Evolutionary conservation across 1,139 yeast species (phyloP), one percentile per base, ranked within the genome.

Genomic region (Geotrichum histeridarum): DNA sequence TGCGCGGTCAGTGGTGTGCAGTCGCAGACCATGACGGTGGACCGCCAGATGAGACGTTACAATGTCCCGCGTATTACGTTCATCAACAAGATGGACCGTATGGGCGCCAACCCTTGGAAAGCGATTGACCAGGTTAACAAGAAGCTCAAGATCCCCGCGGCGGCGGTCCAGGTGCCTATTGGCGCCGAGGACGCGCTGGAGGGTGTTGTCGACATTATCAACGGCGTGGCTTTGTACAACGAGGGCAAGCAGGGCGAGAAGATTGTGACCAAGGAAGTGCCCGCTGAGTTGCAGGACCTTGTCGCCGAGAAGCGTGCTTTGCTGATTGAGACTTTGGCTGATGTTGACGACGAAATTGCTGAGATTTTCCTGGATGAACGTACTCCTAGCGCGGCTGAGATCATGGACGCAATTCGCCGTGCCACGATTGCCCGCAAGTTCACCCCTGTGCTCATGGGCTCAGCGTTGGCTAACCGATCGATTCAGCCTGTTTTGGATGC

Each of bases 1-100:
- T 93, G 99, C 79, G 98, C 99, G 14, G 99, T 93, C 54, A 82
- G 95, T 35, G 99, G 99, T 67, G 99, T 93, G 51, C 99, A 93
- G 74, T 89, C 96, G 7, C 99, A 93, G 74, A 93, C 99, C 15
- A 96, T 93, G 58, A 93, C 99, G 50, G 99, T 93, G 51, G 99
- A 93, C 72, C 84, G 99, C 70, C 99, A 93, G 76, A 94, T 94
- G 99, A 84, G 96, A 66, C 84, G 99, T 70, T 94, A 93, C 73
- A 90, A 93, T 69, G 96, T 93, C 67, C 99, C 99, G 55, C 82
- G 99, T 70, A 79, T 94, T 56, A 93, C 99, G 11, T 94, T 93
- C 66, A 86, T 93, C 71, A 93, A 93, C 75, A 93, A 93, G 76
- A 91, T 93, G 98, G 99, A 93, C 73, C 83, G 99, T 70, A 89